phyloP scores from a whole-genome alignment of 2,329 filamentous ascomycete species.

The Claviceps sp. region DNA sequence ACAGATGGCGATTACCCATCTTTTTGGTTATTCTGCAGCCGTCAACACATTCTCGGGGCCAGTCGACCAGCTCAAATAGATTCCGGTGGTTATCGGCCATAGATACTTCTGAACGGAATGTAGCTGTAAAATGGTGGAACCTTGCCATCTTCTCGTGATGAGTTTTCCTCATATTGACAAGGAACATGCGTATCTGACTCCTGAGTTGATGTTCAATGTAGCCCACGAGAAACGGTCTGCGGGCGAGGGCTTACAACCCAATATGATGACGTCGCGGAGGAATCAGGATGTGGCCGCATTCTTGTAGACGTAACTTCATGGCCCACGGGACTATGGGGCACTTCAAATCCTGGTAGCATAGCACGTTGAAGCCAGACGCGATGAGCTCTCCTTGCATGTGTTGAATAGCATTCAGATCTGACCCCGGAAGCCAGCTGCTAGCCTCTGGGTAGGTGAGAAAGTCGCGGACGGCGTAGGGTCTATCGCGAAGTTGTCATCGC shows the following conservation, averaged over 20 bases:
- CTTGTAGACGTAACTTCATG: slow-evolving; percentile 24
- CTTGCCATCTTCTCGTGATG: slow-evolving; percentile 18
- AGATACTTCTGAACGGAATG: slow-evolving; percentile 26
- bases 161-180: slow-evolving; percentile 26
- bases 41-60: background rate
- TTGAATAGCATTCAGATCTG: slow-evolving; percentile 27
- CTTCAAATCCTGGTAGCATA: slow-evolving; percentile 29
- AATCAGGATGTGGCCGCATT: slow-evolving; percentile 27
- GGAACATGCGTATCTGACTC: slow-evolving; percentile 27
- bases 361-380: slow-evolving; percentile 27
- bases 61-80: background rate
- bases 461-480: slow-evolving; percentile 33
- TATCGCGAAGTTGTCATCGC: slow-evolving; percentile 31
- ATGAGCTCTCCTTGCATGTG: slow-evolving; percentile 21
- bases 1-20: too few relatives aligned
- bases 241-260: slow-evolving; percentile 25
- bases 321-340: slow-evolving; percentile 37
- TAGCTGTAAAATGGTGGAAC: slow-evolving; percentile 24
- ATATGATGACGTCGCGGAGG: slow-evolving; percentile 27
- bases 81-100: slow-evolving; percentile 24
- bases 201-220: slow-evolving; percentile 25
- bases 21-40: background rate
- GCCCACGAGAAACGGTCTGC: slow-evolving; percentile 24
- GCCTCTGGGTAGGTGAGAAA: slow-evolving; percentile 22
- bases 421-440: slow-evolving; percentile 30